A percentile compares a stretch with the other conserved stretches of the same genome.
These are phyloP conservation scores for Lophiostoma macrostomum DNA, from an alignment of 495 filamentous ascomycete genomes.

Conservation along the genomic window DNA sequence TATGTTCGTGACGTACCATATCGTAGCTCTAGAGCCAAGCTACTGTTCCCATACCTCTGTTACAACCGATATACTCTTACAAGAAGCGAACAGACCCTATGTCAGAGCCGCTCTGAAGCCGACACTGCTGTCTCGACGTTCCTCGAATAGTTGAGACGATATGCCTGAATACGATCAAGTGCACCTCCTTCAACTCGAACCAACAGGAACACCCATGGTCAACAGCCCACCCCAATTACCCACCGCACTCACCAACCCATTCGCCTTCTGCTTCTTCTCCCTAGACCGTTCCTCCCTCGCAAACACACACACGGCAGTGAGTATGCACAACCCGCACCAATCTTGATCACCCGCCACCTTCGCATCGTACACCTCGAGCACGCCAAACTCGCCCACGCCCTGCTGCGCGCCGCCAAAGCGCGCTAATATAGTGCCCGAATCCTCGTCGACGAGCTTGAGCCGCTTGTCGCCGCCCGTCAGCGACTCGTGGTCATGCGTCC, in stretches of 20 bases:
- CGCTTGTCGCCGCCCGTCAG: not conserved
- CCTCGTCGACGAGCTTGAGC: constrained; percentile 5
- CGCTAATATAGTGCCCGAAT: not conserved
- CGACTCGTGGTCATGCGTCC: not conserved
- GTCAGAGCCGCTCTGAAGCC: too few species aligned
- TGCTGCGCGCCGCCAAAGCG: constrained; percentile 1
- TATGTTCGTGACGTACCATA: too few species aligned
- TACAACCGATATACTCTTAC: too few species aligned
- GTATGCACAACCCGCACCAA: constrained; percentile 2
- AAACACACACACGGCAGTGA: constrained; percentile 5
- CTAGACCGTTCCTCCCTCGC: constrained; percentile 4
- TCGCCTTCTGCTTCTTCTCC: not conserved
- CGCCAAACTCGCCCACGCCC: constrained; percentile 7
- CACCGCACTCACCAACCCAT: not conserved
- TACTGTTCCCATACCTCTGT: too few species aligned
- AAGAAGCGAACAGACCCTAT: too few species aligned
- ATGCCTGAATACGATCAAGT: too few species aligned
- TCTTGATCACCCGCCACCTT: not conserved
- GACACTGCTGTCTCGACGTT: too few species aligned
- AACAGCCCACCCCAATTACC: constrained; percentile 4
- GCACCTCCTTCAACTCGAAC: too few species aligned
- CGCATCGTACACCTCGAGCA: constrained; percentile 4
- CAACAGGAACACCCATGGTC: constrained; percentile 1
- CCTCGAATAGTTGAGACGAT: too few species aligned
- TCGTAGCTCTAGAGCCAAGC: too few species aligned